Base-by-base conservation (phyloP, 2,329 filamentous ascomycete genomes). In the Trichoderma asperellum region DNA sequence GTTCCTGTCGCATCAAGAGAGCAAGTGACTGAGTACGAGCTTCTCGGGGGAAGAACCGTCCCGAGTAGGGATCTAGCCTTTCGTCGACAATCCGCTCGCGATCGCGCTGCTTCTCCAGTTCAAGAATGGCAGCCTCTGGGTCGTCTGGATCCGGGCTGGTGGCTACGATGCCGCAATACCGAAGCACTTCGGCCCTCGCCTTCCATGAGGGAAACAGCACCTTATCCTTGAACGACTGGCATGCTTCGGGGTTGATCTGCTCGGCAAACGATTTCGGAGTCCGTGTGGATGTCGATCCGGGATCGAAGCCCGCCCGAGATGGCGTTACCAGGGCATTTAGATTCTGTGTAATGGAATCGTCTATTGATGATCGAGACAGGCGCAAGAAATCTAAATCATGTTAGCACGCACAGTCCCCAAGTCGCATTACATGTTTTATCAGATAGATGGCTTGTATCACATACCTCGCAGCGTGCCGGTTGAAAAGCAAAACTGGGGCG, bases 281-380 rank as follows among this genome's bases (percentile, higher is more conserved):
- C 63, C 91, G 87, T 16, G 86, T 82, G 0, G 89, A 87, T 0
- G 93, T 97, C 0, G 92, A 94, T 0, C 86, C 82, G 1, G 95
- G 92, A 77, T 97, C 91, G 80, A 97, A 98, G 18, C 89, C 88
- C 49, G 81, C 80, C 56, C 84, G 83, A 14, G 92, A 86, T 0
- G 95, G 95, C 0, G 91, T 94, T 56, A 93, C 83, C 47, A 98
- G 87, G 1, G 93, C 93, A 83, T 98, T 98, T 71, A 99, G 88
- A 76, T 96, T 95, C 77, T 97, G 94, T 0, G 89, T 89, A 76
- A 99, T 98, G 56, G 92, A 93, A 81, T 99, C 96, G 81, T 99
- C 96, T 76, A 97, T 91, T 59, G 92, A 88, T 64, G 88, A 86
- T 72, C 96, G 89, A 11, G 95, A 97, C 73, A 96, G 81, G 49